Evolutionary conservation across 2,329 filamentous ascomycete genomes (phyloP), one percentile per base, ranked within the genome.

Genomic region (Tolypocladium tropicale): DNA sequence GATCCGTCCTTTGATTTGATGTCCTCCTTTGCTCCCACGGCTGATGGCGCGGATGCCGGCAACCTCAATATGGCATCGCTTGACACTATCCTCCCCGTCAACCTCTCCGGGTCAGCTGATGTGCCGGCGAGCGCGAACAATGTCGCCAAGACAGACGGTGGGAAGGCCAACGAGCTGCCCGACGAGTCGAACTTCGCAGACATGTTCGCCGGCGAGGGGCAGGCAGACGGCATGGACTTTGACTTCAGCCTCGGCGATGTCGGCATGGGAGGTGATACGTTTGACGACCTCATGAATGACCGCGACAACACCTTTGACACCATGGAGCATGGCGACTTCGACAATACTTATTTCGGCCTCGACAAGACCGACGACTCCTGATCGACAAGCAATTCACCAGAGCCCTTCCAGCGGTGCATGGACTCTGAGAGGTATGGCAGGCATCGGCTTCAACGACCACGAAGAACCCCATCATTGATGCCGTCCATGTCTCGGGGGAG

Each of bases 201-300:
- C 34, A 65, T 79, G 32, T 80, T 80, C 58, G 71, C 73, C 51
- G 68, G 79, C n/a, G 72, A 72, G 23, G 70, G 67, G 6, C 71
- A 67, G 52, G 65, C 66, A 51, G 73, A 76, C 56, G 73, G 65
- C 18, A 72, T 76, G 59, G 64, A 68, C 53, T 66, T 62, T 55
- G 66, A 68, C 55, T 69, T 72, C 56, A 66, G 64, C 48, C 54
- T 64, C 23, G 67, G 60, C 10, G 58, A 61, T 28, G 63, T 60
- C 32, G 69, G 67, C 36, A 60, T 67, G 53, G 64, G 62, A 23
- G 70, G 70, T 23, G 65, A 71, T 41, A 76, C 75, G 32, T 82
- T 82, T 59, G 75, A 81, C 57, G 76, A 80, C 57, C 67, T 81
- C 57, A 81, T 75, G 64, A 68, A 68, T 52, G 68, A 67, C 59